Evolutionary conservation across 345 rosid species (phyloP).

Genomic region (Passiflora organensis): DNA sequence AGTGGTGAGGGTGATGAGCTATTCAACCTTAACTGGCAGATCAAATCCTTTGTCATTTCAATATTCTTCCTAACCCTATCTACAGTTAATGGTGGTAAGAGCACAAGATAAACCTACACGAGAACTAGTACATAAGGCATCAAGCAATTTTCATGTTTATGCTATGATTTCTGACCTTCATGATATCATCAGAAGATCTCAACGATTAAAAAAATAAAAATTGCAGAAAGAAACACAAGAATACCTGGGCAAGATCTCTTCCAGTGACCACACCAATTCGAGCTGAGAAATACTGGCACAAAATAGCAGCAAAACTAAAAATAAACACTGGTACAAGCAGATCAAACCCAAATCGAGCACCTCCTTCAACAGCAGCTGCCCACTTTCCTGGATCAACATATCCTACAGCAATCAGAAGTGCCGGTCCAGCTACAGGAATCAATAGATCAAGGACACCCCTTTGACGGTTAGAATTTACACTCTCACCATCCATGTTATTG

Average conservation of each 20-base stretch:
- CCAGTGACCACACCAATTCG: slow-evolving; percentile 70
- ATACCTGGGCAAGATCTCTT: slow-evolving; percentile 87
- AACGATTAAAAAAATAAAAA: neutral
- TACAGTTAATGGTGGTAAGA: too few relatives aligned
- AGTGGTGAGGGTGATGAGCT: too few relatives aligned
- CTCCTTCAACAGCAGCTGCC: slow-evolving; percentile 87
- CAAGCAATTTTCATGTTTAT: too few relatives aligned
- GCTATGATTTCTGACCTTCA: too few relatives aligned
- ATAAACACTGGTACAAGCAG: slow-evolving; percentile 55
- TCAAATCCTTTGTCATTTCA: too few relatives aligned
- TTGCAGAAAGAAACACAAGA: neutral
- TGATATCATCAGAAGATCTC: too few relatives aligned
- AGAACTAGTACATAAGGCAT: too few relatives aligned
- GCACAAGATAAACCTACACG: too few relatives aligned
- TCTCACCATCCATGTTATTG: slow-evolving; percentile 63
- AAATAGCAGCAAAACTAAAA: slow-evolving; percentile 76
- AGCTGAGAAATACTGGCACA: slow-evolving; percentile 85
- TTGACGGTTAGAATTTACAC: slow-evolving; percentile 30
- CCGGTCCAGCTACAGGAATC: slow-evolving; percentile 66
- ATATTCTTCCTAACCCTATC: too few relatives aligned
- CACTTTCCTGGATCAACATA: slow-evolving; percentile 97
- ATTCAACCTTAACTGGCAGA: too few relatives aligned
- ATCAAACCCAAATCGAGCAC: slow-evolving; percentile 81
- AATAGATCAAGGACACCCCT: slow-evolving; percentile 40
- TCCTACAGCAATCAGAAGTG: slow-evolving; percentile 66